Percentiles rank a stretch among this genome's conserved stretches.
Evolutionary conservation across 2,329 filamentous ascomycete genomes (phyloP).

Genomic region (Xylariaceae sp.): DNA sequence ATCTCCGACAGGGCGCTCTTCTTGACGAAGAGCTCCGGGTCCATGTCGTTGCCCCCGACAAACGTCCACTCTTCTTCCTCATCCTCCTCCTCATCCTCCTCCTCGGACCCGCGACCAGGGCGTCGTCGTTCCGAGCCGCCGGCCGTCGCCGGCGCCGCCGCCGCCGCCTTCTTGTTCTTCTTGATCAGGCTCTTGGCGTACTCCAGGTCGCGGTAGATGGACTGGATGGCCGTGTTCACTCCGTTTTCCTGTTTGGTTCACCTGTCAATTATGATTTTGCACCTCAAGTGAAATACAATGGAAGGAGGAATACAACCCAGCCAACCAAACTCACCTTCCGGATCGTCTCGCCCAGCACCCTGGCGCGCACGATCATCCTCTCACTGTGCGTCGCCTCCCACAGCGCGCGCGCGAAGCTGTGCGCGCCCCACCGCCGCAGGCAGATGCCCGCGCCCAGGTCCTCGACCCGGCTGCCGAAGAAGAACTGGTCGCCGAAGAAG

Average conservation of each 20-base stretch:
- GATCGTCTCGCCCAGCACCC: constrained; percentile 76
- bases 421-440: constrained; percentile 83
- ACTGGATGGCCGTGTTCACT: constrained; percentile 83
- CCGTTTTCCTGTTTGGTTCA: constrained; percentile 65
- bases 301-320: too few relatives aligned
- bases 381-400: constrained; percentile 89
- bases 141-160: constrained; percentile 23
- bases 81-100: constrained; percentile 44
- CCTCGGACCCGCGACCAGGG: too few relatives aligned
- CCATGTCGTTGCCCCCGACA: constrained; percentile 47
- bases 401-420: constrained; percentile 73
- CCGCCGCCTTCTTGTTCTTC: constrained; percentile 48
- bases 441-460: constrained; percentile 89
- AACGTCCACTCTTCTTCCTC: constrained; percentile 89
- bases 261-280: too few relatives aligned
- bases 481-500: constrained; percentile 97
- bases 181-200: constrained; percentile 82
- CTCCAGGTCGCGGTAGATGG: constrained; percentile 89
- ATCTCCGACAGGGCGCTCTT: constrained; percentile 19
- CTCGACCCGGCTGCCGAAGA: constrained; percentile 84
- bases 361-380: constrained; percentile 84
- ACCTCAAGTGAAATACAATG: too few relatives aligned
- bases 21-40: constrained; percentile 24
- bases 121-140: constrained; percentile 20
- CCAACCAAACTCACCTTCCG: constrained; percentile 63